A percentile compares a stretch with the other conserved stretches of the same genome.
Evolutionary conservation across 768 basidiomycete species (phyloP).

Genomic region (Gloeophyllum trabeum): DNA sequence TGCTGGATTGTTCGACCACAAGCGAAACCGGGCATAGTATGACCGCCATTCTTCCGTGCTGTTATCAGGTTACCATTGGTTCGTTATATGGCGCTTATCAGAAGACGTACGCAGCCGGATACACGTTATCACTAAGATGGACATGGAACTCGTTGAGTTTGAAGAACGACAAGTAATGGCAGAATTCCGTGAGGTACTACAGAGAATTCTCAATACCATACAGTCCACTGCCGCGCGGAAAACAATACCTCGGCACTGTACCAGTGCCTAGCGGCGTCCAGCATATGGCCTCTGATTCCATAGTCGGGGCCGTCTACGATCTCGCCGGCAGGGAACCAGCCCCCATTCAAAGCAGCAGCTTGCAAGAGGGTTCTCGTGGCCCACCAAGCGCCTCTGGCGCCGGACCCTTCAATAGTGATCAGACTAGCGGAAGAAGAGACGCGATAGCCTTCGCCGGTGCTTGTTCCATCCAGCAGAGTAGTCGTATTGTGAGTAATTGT

Average conservation of each 20-base stretch:
- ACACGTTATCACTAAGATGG: conserved; percentile 17
- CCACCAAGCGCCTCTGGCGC: conserved; percentile 16
- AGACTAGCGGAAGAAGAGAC: conserved; percentile 6
- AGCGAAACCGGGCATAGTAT: conserved; percentile 16
- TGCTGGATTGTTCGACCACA: conserved; percentile 11
- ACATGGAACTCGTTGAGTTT: conserved; percentile 19
- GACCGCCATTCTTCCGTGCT: conserved; percentile 1
- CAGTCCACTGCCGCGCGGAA: conserved; percentile 10
- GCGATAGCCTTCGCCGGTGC: conserved; percentile 14
- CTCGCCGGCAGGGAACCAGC: conserved; percentile 11
- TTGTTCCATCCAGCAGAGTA: conserved; percentile 9
- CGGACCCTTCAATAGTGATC: conserved; percentile 12
- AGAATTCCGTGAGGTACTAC: conserved; percentile 13
- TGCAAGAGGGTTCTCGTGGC: conserved; percentile 16
- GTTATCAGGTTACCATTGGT: not conserved
- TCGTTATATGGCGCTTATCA: not conserved
- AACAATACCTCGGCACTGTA: not conserved
- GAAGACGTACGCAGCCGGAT: conserved; percentile 4
- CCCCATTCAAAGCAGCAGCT: conserved; percentile 11
- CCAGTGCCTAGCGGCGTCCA: conserved; percentile 7
- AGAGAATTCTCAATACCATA: conserved; percentile 15
- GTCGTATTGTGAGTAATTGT: conserved; percentile 5
- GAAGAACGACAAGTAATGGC: conserved; percentile 16
- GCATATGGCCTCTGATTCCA: conserved; percentile 15
- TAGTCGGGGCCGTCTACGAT: conserved; percentile 15